Conservation (phyloP, 2,329 filamentous ascomycete genomes). For the Orbilia brochopaga region DNA sequence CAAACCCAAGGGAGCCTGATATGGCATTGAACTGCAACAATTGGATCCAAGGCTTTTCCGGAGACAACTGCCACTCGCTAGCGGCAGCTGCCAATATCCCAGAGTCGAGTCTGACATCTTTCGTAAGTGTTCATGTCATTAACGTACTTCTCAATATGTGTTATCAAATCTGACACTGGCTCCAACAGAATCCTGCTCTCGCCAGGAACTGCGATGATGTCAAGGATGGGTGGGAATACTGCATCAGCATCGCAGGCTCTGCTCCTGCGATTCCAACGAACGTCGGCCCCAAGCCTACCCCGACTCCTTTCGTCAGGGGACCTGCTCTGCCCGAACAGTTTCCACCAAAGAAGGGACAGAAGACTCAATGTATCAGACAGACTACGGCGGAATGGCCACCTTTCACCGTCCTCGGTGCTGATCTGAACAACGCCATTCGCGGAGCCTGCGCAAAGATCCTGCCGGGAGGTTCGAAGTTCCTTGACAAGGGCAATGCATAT, state of each 20-base stretch:
- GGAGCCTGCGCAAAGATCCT: neutral
- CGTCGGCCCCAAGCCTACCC: neutral
- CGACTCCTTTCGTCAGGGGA: neutral
- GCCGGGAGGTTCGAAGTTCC: neutral
- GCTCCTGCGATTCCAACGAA: neutral
- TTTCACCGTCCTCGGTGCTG: neutral
- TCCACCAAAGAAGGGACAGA: neutral
- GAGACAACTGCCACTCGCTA: neutral
- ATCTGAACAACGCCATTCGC: neutral
- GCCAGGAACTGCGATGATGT: neutral
- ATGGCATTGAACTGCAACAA: neutral
- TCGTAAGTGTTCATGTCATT: neutral
- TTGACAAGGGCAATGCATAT: neutral
- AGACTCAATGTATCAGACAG: neutral
- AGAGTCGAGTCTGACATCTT: neutral
- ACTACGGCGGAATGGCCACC: neutral
- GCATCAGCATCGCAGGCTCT: neutral
- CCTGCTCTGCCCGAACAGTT: neutral
- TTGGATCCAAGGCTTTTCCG: neutral
- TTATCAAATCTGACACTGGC: neutral
- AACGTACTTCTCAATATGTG: too few species aligned
- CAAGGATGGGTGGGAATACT: neutral
- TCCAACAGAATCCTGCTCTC: neutral
- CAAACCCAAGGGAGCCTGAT: neutral
- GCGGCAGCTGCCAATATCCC: neutral